A percentile compares a stretch with the other conserved stretches of the same genome.
Conservation (phyloP, 352 stramenopile genomes). For the Globisporangium spinosum region DNA sequence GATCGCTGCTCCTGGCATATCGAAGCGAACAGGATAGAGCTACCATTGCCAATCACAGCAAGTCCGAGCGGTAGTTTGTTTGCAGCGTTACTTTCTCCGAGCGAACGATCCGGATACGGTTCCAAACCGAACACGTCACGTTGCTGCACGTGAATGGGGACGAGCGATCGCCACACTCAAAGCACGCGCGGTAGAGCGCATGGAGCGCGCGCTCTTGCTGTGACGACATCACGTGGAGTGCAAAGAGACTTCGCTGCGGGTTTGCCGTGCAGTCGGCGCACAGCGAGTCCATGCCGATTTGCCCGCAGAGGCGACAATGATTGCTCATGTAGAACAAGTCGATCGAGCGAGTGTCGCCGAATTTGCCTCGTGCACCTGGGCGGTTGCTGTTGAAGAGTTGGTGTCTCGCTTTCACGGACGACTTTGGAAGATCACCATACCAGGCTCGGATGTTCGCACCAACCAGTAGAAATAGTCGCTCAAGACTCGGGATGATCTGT, state of each 20-base stretch:
- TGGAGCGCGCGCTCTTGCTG: conserved; percentile 41
- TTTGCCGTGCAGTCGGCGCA: conserved; percentile 52
- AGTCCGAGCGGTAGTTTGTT: background rate
- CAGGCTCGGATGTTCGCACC: conserved; percentile 75
- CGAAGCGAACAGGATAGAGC: background rate
- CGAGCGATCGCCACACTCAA: conserved; percentile 48
- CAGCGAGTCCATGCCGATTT: conserved; percentile 46
- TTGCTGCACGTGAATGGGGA: conserved; percentile 48
- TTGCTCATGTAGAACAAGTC: conserved; percentile 86
- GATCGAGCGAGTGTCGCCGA: conserved; percentile 41
- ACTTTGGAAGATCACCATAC: conserved; percentile 61
- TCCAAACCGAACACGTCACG: conserved; percentile 62
- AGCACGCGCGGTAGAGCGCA: conserved; percentile 37
- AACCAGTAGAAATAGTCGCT: conserved; percentile 77
- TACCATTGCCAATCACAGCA: too few relatives aligned
- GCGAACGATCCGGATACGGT: conserved; percentile 45
- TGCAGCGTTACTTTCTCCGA: conserved; percentile 34
- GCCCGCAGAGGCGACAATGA: conserved; percentile 70
- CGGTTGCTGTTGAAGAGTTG: conserved; percentile 22
- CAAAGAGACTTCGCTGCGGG: conserved; percentile 65
- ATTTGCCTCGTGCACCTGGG: conserved; percentile 19
- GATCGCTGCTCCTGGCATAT: background rate
- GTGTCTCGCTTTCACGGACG: conserved; percentile 50
- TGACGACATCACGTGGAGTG: conserved; percentile 40
- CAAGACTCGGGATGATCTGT: conserved; percentile 80